phyloP scores from a whole-genome alignment of 2,329 filamentous ascomycete genomes.

The Colletotrichum phormii region DNA sequence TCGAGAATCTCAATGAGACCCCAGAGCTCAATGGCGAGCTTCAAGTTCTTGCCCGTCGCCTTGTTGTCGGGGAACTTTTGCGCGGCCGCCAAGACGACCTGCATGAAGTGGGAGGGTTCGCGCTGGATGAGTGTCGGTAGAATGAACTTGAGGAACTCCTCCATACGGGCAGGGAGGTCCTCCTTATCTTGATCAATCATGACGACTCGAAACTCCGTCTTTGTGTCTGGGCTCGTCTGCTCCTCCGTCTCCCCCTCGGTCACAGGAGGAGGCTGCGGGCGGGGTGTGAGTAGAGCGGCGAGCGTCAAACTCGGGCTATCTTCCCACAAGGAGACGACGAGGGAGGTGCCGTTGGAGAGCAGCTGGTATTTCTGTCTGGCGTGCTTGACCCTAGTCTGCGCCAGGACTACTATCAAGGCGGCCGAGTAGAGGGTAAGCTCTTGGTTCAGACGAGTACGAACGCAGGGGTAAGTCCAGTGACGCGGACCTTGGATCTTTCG shows the following conservation, averaged over 20 bases:
- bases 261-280: slow-evolving; percentile 15
- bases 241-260: slow-evolving; percentile 8
- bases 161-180: slow-evolving; percentile 69
- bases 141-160: slow-evolving; percentile 70
- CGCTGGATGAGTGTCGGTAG: slow-evolving; percentile 68
- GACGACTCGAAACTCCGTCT: slow-evolving; percentile 50
- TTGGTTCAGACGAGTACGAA: slow-evolving; percentile 71
- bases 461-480: slow-evolving; percentile 74
- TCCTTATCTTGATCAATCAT: slow-evolving; percentile 73
- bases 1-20: slow-evolving; percentile 74
- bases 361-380: slow-evolving; percentile 64
- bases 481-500: slow-evolving; percentile 72
- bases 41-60: slow-evolving; percentile 65
- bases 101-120: slow-evolving; percentile 71
- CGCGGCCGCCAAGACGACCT: slow-evolving; percentile 67
- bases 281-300: slow-evolving; percentile 34
- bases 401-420: slow-evolving; percentile 71
- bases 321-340: slow-evolving; percentile 36
- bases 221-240: slow-evolving; percentile 33
- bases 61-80: slow-evolving; percentile 57
- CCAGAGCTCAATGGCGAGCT: slow-evolving; percentile 72
- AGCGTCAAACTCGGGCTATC: slow-evolving; percentile 36
- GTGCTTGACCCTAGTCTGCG: slow-evolving; percentile 68
- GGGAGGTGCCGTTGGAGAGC: slow-evolving; percentile 56
- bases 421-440: slow-evolving; percentile 73